phyloP scores from a whole-genome alignment of 2,329 filamentous ascomycete species.

The Aspergillus sp. region DNA sequence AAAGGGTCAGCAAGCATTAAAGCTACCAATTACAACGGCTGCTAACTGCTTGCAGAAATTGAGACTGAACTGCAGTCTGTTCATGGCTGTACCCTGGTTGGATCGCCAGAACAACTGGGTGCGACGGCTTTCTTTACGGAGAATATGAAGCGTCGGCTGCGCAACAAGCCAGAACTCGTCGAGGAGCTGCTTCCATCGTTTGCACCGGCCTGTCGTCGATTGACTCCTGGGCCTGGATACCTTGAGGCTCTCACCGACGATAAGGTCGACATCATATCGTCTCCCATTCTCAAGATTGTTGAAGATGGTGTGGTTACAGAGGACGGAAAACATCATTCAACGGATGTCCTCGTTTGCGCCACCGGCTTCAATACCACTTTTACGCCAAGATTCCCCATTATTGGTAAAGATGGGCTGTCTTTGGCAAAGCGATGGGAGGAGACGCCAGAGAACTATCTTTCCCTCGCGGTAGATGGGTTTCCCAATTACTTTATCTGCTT shows the following conservation, averaged over 20 bases:
- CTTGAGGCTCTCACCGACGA: constrained; percentile 62
- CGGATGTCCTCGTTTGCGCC: constrained; percentile 39
- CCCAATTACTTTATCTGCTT: constrained; percentile 37
- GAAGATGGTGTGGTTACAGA: constrained; percentile 33
- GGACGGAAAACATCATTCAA: constrained; percentile 33
- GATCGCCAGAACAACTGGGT: constrained; percentile 28
- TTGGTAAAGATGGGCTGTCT: constrained; percentile 27
- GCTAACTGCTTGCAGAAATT: constrained; percentile 23
- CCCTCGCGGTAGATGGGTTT: constrained; percentile 33
- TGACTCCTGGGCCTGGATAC: constrained; percentile 49
- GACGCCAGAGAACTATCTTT: constrained; percentile 37
- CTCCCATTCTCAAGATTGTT: constrained; percentile 49
- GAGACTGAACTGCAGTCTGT: constrained; percentile 34
- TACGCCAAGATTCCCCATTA: constrained; percentile 35
- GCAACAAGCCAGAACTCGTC: constrained; percentile 34
- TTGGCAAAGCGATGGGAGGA: constrained; percentile 31
- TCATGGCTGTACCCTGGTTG: constrained; percentile 29
- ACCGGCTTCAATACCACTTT: constrained; percentile 40
- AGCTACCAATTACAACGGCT: not conserved
- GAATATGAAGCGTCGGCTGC: constrained; percentile 35
- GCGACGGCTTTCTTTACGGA: constrained; percentile 25
- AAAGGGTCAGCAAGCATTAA: constrained; percentile 25
- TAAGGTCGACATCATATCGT: constrained; percentile 61
- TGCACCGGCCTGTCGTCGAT: constrained; percentile 34
- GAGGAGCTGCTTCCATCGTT: constrained; percentile 38